Evolutionary conservation across 306 rosid genomes (phyloP).

Genomic region (Begonia peltatifolia): DNA sequence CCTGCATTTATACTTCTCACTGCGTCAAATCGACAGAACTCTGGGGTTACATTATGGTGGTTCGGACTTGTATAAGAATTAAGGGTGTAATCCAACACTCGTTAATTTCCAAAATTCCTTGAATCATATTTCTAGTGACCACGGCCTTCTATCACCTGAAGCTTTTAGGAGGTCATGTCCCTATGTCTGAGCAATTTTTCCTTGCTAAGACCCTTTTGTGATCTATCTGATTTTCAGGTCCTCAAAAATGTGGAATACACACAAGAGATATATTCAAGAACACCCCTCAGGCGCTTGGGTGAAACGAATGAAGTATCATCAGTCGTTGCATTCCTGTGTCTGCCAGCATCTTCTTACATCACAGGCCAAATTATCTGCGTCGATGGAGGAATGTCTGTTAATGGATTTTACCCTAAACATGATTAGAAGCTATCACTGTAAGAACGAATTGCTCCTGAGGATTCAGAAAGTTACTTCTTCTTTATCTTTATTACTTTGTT

Average conservation of each 20-base stretch:
- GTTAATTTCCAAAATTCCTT: too few species aligned
- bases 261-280: slow-evolving; percentile 58
- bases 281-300: slow-evolving; percentile 57
- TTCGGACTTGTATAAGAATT: too few species aligned
- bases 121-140: too few species aligned
- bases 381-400: slow-evolving; percentile 66
- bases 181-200: too few species aligned
- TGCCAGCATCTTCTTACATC: slow-evolving; percentile 65
- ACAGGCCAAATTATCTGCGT: slow-evolving; percentile 68
- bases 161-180: too few species aligned
- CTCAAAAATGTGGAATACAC: slow-evolving; percentile 39
- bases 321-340: slow-evolving; percentile 59
- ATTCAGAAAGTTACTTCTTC: too few species aligned
- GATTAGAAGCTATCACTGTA: not conserved
- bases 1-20: slow-evolving; percentile 8
- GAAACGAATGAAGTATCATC: slow-evolving; percentile 64
- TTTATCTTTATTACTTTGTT: too few species aligned
- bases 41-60: too few species aligned
- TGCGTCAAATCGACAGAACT: too few species aligned
- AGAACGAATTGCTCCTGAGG: too few species aligned
- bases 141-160: too few species aligned
- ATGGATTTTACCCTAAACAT: slow-evolving; percentile 8
- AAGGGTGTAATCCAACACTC: too few species aligned
- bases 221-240: slow-evolving; percentile 24
- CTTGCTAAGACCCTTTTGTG: not conserved